Evolutionary conservation across 23 red algal genomes (phyloP), one percentile per base, ranked within the genome.

Genomic region (Cyanidiococcus yangmingshanensis): DNA sequence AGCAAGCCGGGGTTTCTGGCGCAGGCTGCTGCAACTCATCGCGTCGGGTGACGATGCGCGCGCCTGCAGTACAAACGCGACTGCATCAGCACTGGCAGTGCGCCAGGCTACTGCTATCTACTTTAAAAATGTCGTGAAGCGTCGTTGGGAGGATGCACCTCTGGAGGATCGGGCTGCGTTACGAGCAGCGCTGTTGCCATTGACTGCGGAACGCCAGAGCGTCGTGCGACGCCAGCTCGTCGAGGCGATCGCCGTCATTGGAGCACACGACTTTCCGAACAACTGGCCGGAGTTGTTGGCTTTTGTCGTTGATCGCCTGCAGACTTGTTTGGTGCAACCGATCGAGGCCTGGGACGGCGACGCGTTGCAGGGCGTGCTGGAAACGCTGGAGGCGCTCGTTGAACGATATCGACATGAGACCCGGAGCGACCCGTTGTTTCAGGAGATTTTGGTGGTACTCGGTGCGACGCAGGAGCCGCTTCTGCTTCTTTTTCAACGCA

Each of bases 201-300:
- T 89, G 18, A 59, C 90, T 30, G 74, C 90, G 17, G 40, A 63
- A 15, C 41, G 58, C 0, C 84, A 77, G 34, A 58, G 50, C 45
- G 38, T 67, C 40, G 79, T 98, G 57, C 89, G 94, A 26, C 59
- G 86, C 30, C 88, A 84, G 63, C 41, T 98, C 12, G 79, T 75
- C 37, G 76, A 98, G 58, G 87, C 81, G 3, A 18, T 98, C 18
- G 77, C 84, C 0, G 79, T 86, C 1, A 57, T 92, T 31, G 86
- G 86, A 21, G 94, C 87, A 40, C 76, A 80, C 37, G 94, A 98
- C 39, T 90, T 88, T 45, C 88, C 88, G 1, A 68, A 82, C 2
- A 76, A 76, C 51, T 98, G 94, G 94, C 88, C 85, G 26, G 34
- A 91, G 24, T 85, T 98, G 1, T 76, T 98, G 50, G 84, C 94